Base-by-base conservation (phyloP, 23 red algal genomes). In the Porphyridium purpureum region DNA sequence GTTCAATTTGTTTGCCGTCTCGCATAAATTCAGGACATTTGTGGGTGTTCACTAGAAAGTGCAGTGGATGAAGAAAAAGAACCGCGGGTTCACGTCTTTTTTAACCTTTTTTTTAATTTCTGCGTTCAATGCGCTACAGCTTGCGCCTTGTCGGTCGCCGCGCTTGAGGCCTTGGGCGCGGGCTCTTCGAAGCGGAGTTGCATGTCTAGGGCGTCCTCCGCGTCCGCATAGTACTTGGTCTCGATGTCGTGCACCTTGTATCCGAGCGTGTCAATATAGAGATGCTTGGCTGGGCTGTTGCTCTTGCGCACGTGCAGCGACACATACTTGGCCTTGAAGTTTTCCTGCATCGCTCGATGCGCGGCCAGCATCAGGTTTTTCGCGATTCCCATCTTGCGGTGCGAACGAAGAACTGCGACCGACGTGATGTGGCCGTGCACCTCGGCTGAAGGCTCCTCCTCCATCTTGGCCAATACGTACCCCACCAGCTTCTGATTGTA, bases 391-490 rank as follows among this genome's bases (percentile, higher is more conserved):
- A 95, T 64, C 30, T 81, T 79, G 27, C 88, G 56, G 57, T 95
- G 75, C 0, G 79, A 71, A 5, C 88, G 72, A 19, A 84, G 67
- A 29, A 95, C 88, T 23, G 88, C 88, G 21, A 95, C 62, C 21
- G 88, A 95, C 20, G 76, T 95, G 19, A 95, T 95, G 48, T 95
- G 88, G 5, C 88, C 88, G 64, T 85, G 88, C 7, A 74, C 58
- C 8, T 61, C 49, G 28, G 70, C 74, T 19, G n/a, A 29, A 32
- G 35, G 54, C 42, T 79, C 79, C 48, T 95, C 88, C 54, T 95
- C 88, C 88, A 95, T 68, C 49, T 95, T 95, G 14, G 77, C 80
- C 21, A 95, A 63, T n/a, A 95, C 88, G 46, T 95, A 95, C 14
- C 88, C 88, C 11, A 95, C 88, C 2, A 95, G 57, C 21, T 70